These are phyloP conservation scores for Ormosia semicastrata DNA, from an alignment of 306 rosid genomes.

Conservation along the genomic window DNA sequence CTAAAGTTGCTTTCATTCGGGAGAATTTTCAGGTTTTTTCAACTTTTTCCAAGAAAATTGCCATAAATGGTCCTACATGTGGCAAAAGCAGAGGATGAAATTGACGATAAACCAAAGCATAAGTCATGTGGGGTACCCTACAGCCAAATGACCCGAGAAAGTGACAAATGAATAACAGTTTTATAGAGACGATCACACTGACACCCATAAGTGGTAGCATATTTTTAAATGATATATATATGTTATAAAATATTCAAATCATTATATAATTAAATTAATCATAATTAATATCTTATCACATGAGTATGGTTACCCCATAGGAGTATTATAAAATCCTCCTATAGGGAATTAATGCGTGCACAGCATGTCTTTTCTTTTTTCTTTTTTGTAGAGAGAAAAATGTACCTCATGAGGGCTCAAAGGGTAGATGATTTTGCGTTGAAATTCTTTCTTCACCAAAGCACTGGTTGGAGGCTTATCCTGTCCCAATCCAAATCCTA, in stretches of 20 bases:
- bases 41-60: not conserved
- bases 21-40: not conserved
- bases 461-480: constrained; percentile 87
- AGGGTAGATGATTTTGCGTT: constrained; percentile 60
- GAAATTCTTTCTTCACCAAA: constrained; percentile 72
- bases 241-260: too few species aligned
- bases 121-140: constrained; percentile 31
- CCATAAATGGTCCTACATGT: constrained; percentile 34
- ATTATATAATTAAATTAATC: too few species aligned
- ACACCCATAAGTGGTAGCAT: not conserved
- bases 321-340: too few species aligned
- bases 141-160: constrained; percentile 4
- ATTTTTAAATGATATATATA: not conserved
- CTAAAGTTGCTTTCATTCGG: not conserved
- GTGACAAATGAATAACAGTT: constrained; percentile 16
- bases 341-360: not conserved
- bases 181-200: not conserved
- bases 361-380: not conserved
- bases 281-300: too few species aligned
- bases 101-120: not conserved
- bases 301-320: too few species aligned
- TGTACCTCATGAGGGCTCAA: constrained; percentile 82
- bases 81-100: constrained; percentile 37
- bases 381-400: not conserved
- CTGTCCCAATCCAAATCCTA: constrained; percentile 70